These are phyloP conservation scores for Cinchona pubescens DNA, from an alignment of 257 asterid genomes.

Conservation along the genomic window DNA sequence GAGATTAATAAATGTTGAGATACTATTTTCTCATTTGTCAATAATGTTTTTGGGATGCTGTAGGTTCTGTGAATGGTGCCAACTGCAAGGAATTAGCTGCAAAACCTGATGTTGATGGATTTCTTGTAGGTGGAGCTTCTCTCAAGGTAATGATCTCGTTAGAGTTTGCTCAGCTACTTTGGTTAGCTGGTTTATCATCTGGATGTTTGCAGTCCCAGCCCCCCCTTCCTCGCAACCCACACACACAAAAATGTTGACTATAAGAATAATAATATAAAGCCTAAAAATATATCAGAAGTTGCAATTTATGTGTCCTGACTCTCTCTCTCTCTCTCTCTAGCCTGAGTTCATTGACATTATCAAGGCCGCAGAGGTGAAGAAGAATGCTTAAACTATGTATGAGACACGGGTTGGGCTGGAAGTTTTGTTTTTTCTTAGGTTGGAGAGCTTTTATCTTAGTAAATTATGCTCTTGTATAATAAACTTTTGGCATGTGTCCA, in stretches of 20 bases:
- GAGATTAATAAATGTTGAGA: neutral
- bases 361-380: constrained; percentile 82
- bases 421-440: constrained; percentile 35
- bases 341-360: constrained; percentile 87
- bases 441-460: constrained; percentile 16
- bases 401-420: constrained; percentile 17
- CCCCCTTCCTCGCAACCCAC: too few species aligned
- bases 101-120: constrained; percentile 75
- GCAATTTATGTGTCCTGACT: neutral
- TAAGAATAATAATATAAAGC: neutral
- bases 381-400: constrained; percentile 43
- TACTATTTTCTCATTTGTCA: neutral
- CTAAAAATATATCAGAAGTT: neutral
- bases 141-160: constrained; percentile 49
- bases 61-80: constrained; percentile 83
- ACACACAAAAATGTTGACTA: too few species aligned
- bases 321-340: constrained; percentile 29
- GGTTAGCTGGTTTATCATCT: neutral
- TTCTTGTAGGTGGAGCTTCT: constrained; percentile 90
- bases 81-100: constrained; percentile 79
- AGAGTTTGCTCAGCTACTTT: neutral
- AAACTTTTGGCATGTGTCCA: constrained; percentile 10
- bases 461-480: neutral
- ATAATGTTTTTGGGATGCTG: neutral
- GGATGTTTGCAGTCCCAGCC: neutral